Percentiles rank a stretch among this genome's conserved stretches.
Conservation (phyloP, 441 rosid species). For the Corymbia calophylla region DNA sequence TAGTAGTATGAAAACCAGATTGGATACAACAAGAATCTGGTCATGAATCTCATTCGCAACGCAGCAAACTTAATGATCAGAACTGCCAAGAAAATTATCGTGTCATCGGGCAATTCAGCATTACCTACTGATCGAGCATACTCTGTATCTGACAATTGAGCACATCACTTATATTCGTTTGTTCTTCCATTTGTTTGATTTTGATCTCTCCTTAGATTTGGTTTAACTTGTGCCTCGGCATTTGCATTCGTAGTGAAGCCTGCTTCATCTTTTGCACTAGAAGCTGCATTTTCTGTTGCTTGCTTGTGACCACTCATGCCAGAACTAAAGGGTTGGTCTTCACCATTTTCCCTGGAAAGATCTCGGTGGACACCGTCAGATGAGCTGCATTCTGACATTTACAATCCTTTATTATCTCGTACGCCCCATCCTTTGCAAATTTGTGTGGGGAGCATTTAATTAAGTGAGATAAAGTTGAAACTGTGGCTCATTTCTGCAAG, state of each 20-base stretch:
- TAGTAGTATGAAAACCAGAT: background rate
- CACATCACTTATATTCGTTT: rapidly evolving
- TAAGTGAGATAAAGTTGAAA: background rate
- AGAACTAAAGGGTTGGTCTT: background rate
- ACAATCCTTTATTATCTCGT: background rate
- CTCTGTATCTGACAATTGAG: background rate
- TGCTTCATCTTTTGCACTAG: background rate
- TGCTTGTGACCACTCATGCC: background rate
- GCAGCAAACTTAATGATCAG: too few species aligned
- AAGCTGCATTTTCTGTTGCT: background rate
- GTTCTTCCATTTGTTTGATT: background rate
- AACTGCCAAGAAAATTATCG: too few species aligned
- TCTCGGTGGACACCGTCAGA: background rate
- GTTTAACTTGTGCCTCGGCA: background rate
- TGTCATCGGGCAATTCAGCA: too few species aligned
- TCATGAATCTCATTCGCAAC: too few species aligned
- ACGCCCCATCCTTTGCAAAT: background rate
- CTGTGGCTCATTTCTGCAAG: background rate
- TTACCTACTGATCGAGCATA: too few species aligned
- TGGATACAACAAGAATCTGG: too few species aligned
- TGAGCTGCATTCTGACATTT: background rate
- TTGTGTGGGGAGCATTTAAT: background rate
- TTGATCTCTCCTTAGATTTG: background rate
- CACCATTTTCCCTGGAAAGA: background rate
- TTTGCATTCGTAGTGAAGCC: background rate